These are phyloP conservation scores for Collybiopsis luxurians DNA, from an alignment of 768 basidiomycete species.

Conservation along the genomic window DNA sequence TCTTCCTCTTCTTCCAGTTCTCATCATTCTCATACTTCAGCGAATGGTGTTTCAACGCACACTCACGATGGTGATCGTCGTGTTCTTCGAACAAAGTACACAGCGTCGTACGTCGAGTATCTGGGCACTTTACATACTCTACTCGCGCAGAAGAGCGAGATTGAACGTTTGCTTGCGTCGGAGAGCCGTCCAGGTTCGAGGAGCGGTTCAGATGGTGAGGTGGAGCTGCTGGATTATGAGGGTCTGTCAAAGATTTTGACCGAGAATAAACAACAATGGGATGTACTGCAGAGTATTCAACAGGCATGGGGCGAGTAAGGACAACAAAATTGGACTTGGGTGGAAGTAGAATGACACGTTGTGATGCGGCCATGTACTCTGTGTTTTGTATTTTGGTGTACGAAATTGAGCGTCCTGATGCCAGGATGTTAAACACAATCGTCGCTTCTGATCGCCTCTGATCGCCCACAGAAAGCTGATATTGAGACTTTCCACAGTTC, in stretches of 20 bases:
- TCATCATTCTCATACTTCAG: conserved; percentile 27
- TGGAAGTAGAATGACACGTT: too few relatives aligned
- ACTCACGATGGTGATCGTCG: conserved; percentile 37
- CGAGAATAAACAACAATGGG: conserved; percentile 44
- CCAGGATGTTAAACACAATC: too few relatives aligned
- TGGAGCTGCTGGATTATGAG: conserved; percentile 51
- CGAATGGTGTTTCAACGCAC: conserved; percentile 28
- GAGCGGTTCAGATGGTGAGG: conserved; percentile 53
- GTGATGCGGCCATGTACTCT: too few relatives aligned
- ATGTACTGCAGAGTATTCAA: conserved; percentile 53
- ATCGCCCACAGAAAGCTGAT: too few relatives aligned
- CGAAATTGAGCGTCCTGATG: too few relatives aligned
- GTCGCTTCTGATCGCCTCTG: too few relatives aligned
- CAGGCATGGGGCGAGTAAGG: conserved; percentile 10
- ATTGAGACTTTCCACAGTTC: too few relatives aligned
- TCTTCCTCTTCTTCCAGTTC: conserved; percentile 17
- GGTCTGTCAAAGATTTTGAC: conserved; percentile 43
- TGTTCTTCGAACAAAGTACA: conserved; percentile 52
- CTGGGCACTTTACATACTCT: conserved; percentile 44
- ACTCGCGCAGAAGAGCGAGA: conserved; percentile 46
- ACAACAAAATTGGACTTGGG: not conserved
- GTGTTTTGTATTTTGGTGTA: too few relatives aligned
- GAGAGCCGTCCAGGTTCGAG: conserved; percentile 30
- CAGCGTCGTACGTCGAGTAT: conserved; percentile 50
- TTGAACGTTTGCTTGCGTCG: conserved; percentile 47